A percentile compares a stretch with the other conserved stretches of the same genome.
Conservation (phyloP, 192 early-diverging fungal genomes). For the Podila verticillata region DNA sequence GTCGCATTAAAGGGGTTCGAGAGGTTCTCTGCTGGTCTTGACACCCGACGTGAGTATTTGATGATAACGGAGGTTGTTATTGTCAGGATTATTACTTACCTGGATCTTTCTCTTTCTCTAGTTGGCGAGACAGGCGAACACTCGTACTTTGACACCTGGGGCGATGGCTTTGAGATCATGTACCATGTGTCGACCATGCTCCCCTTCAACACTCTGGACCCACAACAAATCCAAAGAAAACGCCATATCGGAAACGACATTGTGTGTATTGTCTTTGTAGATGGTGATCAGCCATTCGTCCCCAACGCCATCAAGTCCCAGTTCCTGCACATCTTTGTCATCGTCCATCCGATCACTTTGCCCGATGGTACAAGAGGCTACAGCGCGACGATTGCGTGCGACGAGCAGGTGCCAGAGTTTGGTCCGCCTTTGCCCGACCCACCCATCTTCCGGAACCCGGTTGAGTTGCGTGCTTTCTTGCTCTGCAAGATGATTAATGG, state of each 20-base stretch:
- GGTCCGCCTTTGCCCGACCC: slow-evolving; percentile 60
- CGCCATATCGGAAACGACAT: slow-evolving; percentile 74
- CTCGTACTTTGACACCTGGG: slow-evolving; percentile 78
- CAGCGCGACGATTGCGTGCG: slow-evolving; percentile 34
- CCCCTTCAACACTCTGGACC: slow-evolving; percentile 72
- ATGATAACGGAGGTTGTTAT: background rate
- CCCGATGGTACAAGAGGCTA: slow-evolving; percentile 32
- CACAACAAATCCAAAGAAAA: slow-evolving; percentile 75
- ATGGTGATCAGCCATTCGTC: slow-evolving; percentile 60
- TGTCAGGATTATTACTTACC: background rate
- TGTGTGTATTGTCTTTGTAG: slow-evolving; percentile 67
- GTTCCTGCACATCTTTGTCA: slow-evolving; percentile 67
- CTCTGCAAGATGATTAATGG: slow-evolving; percentile 64
- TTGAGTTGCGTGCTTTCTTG: slow-evolving; percentile 50
- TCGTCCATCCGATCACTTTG: slow-evolving; percentile 42
- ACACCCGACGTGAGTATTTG: slow-evolving; percentile 66
- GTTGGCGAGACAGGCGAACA: slow-evolving; percentile 75
- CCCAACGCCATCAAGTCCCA: slow-evolving; percentile 67
- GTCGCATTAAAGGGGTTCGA: slow-evolving; percentile 78
- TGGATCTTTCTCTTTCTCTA: slow-evolving; percentile 26
- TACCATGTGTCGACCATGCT: slow-evolving; percentile 82
- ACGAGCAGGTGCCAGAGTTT: slow-evolving; percentile 62
- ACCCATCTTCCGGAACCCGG: slow-evolving; percentile 52
- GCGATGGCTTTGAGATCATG: slow-evolving; percentile 74
- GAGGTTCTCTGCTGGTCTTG: slow-evolving; percentile 80